Percentiles rank a stretch among this genome's conserved stretches.
Conservation (phyloP, 2,329 filamentous ascomycete species). For the Fusarium dlaminii region DNA sequence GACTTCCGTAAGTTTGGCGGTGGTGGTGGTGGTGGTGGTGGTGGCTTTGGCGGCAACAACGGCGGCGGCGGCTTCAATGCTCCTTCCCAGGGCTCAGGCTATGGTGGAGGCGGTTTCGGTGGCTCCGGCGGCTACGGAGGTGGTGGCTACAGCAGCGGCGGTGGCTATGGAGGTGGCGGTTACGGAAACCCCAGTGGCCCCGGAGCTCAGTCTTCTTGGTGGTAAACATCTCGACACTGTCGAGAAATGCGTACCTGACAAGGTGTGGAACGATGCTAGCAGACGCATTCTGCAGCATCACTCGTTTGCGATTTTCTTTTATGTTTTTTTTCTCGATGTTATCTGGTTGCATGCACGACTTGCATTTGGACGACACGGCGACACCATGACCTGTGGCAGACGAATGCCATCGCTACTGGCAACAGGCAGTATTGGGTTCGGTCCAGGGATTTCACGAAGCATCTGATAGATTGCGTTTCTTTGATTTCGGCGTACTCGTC, state of each 20-base stretch:
- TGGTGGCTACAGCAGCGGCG: constrained; percentile 55
- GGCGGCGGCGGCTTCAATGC: constrained; percentile 52
- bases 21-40: constrained; percentile 54
- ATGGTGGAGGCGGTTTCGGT: constrained; percentile 55
- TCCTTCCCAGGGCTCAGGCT: constrained; percentile 48
- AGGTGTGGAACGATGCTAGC: constrained; percentile 36
- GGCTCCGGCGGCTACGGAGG: constrained; percentile 72
- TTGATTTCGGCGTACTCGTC: constrained; percentile 55
- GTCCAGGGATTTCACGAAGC: constrained; percentile 53
- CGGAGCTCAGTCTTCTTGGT: constrained; percentile 75
- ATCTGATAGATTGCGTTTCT: constrained; percentile 57
- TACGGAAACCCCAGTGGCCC: constrained; percentile 76
- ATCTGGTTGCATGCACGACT: constrained; percentile 45
- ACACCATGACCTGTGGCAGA: constrained; percentile 53
- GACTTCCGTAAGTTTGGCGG: constrained; percentile 84
- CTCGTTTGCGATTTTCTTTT: constrained; percentile 39
- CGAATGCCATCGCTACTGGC: constrained; percentile 47
- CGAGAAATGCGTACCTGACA: constrained; percentile 4
- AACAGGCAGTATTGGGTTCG: constrained; percentile 49
- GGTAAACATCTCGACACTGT: constrained; percentile 55
- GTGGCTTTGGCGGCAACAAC: constrained; percentile 51
- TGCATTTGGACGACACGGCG: constrained; percentile 52
- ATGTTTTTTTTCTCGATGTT: constrained; percentile 40
- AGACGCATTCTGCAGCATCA: constrained; percentile 27
- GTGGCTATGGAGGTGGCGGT: constrained; percentile 56